Conservation (phyloP, 805 yeast species). For the Crinitomyces ghanaensis region DNA sequence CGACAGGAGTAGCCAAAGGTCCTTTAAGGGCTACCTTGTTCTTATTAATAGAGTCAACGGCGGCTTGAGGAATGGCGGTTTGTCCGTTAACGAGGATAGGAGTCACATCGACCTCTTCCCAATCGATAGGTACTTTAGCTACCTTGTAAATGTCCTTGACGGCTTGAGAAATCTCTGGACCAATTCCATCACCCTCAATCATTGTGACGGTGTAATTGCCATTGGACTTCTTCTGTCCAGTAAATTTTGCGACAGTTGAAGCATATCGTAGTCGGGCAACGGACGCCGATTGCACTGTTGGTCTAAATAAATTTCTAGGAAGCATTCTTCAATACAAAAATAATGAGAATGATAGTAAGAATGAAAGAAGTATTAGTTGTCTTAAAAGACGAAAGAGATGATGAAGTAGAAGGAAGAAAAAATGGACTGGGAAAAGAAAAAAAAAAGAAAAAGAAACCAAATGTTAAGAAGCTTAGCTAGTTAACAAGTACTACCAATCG, state of each 20-base stretch:
- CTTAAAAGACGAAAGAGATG: too few relatives aligned
- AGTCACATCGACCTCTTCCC: constrained; percentile 96
- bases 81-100: constrained; percentile 86
- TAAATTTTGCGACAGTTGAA: constrained; percentile 31
- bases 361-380: background rate
- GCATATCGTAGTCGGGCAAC: constrained; percentile 17
- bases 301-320: background rate
- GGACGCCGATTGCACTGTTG: too few relatives aligned
- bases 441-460: too few relatives aligned
- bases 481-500: too few relatives aligned
- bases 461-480: too few relatives aligned
- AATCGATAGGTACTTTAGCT: constrained; percentile 89
- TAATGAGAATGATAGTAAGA: background rate
- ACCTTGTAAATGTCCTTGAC: constrained; percentile 89
- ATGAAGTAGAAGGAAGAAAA: too few relatives aligned
- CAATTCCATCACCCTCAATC: constrained; percentile 98
- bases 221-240: constrained; percentile 29
- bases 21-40: constrained; percentile 96
- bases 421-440: too few relatives aligned
- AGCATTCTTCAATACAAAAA: too few relatives aligned
- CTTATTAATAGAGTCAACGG: constrained; percentile 84
- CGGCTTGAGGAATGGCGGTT: constrained; percentile 85
- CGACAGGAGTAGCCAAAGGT: constrained; percentile 96
- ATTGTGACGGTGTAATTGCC: constrained; percentile 91
- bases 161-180: constrained; percentile 87